These are phyloP conservation scores for Fremontodendron californicum DNA, from an alignment of 345 rosid genomes.

Conservation along the genomic window DNA sequence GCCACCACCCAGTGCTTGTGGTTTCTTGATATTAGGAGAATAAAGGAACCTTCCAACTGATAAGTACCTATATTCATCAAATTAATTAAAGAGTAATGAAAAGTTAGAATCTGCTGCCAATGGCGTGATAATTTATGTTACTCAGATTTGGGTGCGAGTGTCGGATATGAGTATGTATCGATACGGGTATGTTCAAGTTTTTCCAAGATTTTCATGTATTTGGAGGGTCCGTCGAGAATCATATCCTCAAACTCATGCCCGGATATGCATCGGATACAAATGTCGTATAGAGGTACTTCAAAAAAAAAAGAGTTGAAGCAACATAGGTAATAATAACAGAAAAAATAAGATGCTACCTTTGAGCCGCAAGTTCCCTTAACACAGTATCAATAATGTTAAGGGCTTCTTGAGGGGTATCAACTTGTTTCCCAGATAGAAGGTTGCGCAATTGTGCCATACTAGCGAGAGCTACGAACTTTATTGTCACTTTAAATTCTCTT, in stretches of 20 bases:
- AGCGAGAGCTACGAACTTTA: slow-evolving; percentile 34
- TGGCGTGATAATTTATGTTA: too few relatives aligned
- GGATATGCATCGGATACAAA: too few relatives aligned
- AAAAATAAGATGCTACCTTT: slow-evolving; percentile 15
- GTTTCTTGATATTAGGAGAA: slow-evolving; percentile 27
- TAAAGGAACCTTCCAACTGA: slow-evolving; percentile 37
- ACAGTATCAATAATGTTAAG: slow-evolving; percentile 36
- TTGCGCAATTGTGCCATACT: slow-evolving; percentile 24
- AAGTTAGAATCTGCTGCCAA: background rate
- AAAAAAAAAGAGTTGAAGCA: too few relatives aligned
- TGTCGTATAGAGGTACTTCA: too few relatives aligned
- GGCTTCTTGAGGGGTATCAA: slow-evolving; percentile 37
- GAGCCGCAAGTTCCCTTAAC: slow-evolving; percentile 30
- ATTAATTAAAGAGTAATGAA: background rate
- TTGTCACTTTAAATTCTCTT: slow-evolving; percentile 30
- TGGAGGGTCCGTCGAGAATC: too few relatives aligned
- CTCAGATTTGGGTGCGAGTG: too few relatives aligned
- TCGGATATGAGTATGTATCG: too few relatives aligned
- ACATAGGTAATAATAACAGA: background rate
- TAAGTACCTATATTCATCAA: slow-evolving; percentile 17
- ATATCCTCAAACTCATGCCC: too few relatives aligned
- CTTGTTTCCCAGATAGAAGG: slow-evolving; percentile 37
- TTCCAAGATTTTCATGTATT: too few relatives aligned
- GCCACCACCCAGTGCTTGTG: slow-evolving; percentile 31
- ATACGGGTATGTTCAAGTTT: too few relatives aligned